Evolutionary conservation across 2,329 filamentous ascomycete species (phyloP), one percentile per base, ranked within the genome.

Genomic region (Ophiocordyceps camponoti-saundersi): DNA sequence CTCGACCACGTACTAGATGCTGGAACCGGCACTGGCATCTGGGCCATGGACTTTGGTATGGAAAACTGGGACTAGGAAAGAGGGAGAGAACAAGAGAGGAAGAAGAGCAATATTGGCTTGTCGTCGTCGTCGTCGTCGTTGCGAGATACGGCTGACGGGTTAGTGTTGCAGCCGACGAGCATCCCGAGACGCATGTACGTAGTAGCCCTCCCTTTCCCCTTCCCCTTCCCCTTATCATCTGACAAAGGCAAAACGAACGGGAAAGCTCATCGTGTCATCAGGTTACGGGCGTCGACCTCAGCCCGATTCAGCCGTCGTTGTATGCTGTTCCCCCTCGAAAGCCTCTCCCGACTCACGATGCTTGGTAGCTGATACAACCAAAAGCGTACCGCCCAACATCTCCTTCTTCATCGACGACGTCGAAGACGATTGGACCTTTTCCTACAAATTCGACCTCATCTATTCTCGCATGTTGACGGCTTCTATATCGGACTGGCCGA

Each of bases 321-420:
- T 64, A 50, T 20, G 58, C 47, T 1, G 26, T 18, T 16, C 13
- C 34, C 34, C n/a, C n/a, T n/a, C n/a, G n/a, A 6, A 30, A 6
- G 12, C 29, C 29, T 30, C 16, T 10, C 30, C 16, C 16, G 30
- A 34, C 30, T 10, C 11, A 15, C 11, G 30, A 34, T 34, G 30
- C 30, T n/a, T n/a, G n/a, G 30, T 2, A 15, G 30, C 41, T 43
- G 20, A 23, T 22, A 20, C 8, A 29, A 11, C 15, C 26, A 32
- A 16, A 22, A 66, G 65, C 53, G 66, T 72, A 3, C 70, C 71
- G 2, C 61, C 68, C 1, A 75, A 76, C 46, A 62, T 72, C 3
- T 56, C 59, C 10, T 75, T 75, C 51, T 65, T 67, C 29, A 57
- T 70, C 42, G 67, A 70, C 47, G 64, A 70, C 48, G 50, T 64